These are phyloP conservation scores for Taxawa tesnikishii DNA, from an alignment of 2,329 filamentous ascomycete species.

Conservation along the genomic window DNA sequence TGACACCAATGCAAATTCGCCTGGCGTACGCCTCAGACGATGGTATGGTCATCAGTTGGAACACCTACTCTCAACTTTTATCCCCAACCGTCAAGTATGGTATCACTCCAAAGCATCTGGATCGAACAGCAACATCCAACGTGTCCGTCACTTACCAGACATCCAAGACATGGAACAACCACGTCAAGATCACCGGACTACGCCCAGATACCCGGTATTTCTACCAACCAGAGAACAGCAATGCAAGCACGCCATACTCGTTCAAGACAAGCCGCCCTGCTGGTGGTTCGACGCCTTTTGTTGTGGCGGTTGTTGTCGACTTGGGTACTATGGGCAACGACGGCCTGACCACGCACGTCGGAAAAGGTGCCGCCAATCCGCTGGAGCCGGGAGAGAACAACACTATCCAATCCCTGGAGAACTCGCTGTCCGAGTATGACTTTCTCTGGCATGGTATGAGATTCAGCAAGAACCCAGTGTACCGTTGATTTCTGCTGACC, in stretches of 20 bases:
- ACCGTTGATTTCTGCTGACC: slow-evolving; percentile 44
- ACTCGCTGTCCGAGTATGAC: too few species aligned
- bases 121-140: slow-evolving; percentile 30
- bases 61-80: slow-evolving; percentile 38
- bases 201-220: slow-evolving; percentile 45
- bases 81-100: slow-evolving; percentile 42
- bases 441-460: too few species aligned
- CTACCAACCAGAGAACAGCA: slow-evolving; percentile 46
- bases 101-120: slow-evolving; percentile 27
- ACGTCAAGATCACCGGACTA: slow-evolving; percentile 34
- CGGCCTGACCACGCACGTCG: slow-evolving; percentile 27
- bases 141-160: slow-evolving; percentile 38
- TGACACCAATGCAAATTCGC: too few species aligned
- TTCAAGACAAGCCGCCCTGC: slow-evolving; percentile 42
- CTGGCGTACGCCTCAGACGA: too few species aligned
- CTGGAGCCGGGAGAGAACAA: slow-evolving; percentile 44
- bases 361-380: slow-evolving; percentile 38
- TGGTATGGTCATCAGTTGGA: too few species aligned
- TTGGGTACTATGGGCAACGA: slow-evolving; percentile 24
- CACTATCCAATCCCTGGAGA: slow-evolving; percentile 46
- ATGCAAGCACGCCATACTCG: slow-evolving; percentile 39
- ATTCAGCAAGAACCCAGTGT: slow-evolving; percentile 38
- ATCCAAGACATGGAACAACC: slow-evolving; percentile 42
- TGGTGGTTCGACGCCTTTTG: slow-evolving; percentile 44
- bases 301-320: slow-evolving; percentile 41